Evolutionary conservation across 208 protist genomes (phyloP), one percentile per base, ranked within the genome.

Genomic region (Vickermania ingenoplastis): DNA sequence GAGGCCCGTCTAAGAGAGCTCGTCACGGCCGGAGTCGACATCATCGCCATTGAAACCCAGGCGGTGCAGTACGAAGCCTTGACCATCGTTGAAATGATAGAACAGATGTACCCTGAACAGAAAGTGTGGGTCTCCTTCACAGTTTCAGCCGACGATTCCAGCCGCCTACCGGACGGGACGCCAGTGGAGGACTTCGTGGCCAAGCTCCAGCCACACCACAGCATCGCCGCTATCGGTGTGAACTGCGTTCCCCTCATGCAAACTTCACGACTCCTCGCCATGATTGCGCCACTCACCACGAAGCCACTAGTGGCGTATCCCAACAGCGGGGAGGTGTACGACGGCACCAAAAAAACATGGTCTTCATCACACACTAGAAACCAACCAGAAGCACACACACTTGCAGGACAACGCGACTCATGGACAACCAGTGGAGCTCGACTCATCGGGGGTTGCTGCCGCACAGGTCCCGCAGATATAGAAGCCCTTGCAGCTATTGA

Each of bases 1-100:
- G 75, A 73, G 3, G 2, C 63, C 3, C 75, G 79, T 24, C 81
- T 89, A 53, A 60, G 53, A 0, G 69, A 71, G 7, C 65, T 89
- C 28, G 59, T 83, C 13, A 31, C 48, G 14, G 71, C 73, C 2
- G 78, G 76, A 26, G 78, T 67, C 7, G 81, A 89, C 31, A 67
- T 85, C 45, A 56, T 89, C n/a, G 81, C 78, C 17, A 53, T 89
- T 30, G 75, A 89, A 58, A 89, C 81, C 4, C 78, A 86, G 56
- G 66, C 81, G 13, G 77, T 63, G 2, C 63, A 57, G 2, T 61
- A 61, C 1, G 79, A 86, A 52, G 77, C 81, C 49, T 57, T 50
- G 17, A 69, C 75, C 1, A 56, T 91, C 45, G 67, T 88, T 4
- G 41, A 67, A 22, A 60, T 83, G 36, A 53, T 89, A 30, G 75